Percentiles rank a stretch among this genome's conserved stretches.
Conservation (phyloP, 2,329 filamentous ascomycete species). For the Boeremia exigua region DNA sequence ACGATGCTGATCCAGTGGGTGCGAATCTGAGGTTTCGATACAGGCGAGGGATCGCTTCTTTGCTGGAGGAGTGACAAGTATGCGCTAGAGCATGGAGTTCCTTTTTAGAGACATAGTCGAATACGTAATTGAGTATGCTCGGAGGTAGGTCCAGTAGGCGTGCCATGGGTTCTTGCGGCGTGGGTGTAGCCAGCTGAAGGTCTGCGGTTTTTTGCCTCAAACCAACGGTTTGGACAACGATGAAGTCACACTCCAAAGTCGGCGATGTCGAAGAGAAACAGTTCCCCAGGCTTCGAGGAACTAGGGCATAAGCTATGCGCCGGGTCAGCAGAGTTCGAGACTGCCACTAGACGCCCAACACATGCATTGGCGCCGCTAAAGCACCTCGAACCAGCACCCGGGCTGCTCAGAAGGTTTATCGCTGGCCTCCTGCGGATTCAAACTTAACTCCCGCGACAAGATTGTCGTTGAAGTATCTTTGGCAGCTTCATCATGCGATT, state of each 20-base stretch:
- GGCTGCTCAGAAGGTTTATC: constrained; percentile 2
- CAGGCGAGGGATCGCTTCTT: constrained; percentile 22
- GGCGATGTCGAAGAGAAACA: not conserved
- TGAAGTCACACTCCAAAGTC: not conserved
- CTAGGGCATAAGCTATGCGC: not conserved
- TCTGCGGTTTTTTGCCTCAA: not conserved
- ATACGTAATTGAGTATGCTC: constrained; percentile 18
- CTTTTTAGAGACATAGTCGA: constrained; percentile 23
- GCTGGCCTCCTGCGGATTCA: not conserved
- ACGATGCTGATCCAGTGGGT: constrained; percentile 25
- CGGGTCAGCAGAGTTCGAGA: constrained; percentile 8
- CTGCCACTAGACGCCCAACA: constrained; percentile 14
- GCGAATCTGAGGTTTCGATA: constrained; percentile 30
- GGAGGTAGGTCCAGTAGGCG: constrained; percentile 25
- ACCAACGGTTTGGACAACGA: not conserved
- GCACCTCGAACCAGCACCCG: not conserved
- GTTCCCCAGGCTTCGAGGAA: not conserved
- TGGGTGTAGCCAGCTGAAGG: not conserved
- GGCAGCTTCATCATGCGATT: not conserved
- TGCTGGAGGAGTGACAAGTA: constrained; percentile 21
- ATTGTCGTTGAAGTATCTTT: not conserved
- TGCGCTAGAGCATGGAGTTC: constrained; percentile 22
- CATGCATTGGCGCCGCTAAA: constrained; percentile 4
- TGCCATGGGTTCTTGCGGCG: constrained; percentile 15
- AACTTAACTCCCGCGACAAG: not conserved